Evolutionary conservation across 177 flowering plant genomes (phyloP), one percentile per base, ranked within the genome.

Genomic region (Tripterygium wilfordii): DNA sequence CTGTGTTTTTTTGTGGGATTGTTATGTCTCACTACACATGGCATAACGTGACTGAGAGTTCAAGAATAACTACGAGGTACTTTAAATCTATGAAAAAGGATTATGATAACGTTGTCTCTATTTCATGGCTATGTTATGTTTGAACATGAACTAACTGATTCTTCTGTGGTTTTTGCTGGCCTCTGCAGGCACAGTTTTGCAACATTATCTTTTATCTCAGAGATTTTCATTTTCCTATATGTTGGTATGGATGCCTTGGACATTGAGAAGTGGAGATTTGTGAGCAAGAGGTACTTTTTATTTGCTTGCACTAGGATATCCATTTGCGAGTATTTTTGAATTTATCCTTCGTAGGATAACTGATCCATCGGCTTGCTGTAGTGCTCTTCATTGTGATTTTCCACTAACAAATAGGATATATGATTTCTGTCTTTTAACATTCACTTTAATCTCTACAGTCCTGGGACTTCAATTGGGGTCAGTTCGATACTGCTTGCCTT

Each of bases 241-340:
- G 86, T 79, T 69, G 85, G 84, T 36, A 79, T 76, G 81, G 85
- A 79, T 76, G 82, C 85, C 20, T 45, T 76, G 54, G 82, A 79
- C 57, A 67, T 76, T 39, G 82, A 76, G 54, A 76, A 79, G 62
- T 79, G 80, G 85, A 53, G 33, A 53, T 36, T 66, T 48, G 79
- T 71, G 7, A 52, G 61, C 19, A 29, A 67, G 9, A 73, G 79
- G 85, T 78, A 54, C 30, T 4, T 28, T 4, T 10, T 4, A 28
- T 28, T n/a, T n/a, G n/a, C n/a, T n/a, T n/a, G n/a, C n/a, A n/a
- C n/a, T n/a, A n/a, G n/a, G n/a, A n/a, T 10, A 28, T 28, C 10
- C 30, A 4, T 28, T 28, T 10, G 5, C 7, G 5, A 28, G 30
- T 28, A 28, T 10, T 28, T 28, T 28, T 4, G 10, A 28, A 28